Evolutionary conservation across 2,329 filamentous ascomycete species (phyloP).

Genomic region (Ophiosphaerella korrae): DNA sequence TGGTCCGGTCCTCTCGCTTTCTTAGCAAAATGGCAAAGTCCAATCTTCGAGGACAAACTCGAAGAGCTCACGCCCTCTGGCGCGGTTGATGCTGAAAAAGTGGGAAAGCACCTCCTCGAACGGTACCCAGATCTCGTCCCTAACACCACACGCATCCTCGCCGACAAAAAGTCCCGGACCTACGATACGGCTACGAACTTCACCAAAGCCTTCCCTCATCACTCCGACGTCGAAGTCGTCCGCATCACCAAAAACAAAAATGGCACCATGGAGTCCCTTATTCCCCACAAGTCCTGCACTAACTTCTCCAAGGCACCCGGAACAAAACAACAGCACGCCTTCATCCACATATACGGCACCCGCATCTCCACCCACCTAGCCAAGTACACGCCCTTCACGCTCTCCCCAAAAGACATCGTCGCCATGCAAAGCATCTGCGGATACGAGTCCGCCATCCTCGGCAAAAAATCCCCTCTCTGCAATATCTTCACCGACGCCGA

Average conservation of each 20-base stretch:
- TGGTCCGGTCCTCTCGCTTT: conserved; percentile 61
- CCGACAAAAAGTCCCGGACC: conserved; percentile 44
- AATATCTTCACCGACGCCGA: conserved; percentile 65
- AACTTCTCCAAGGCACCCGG: conserved; percentile 42
- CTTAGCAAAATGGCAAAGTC: conserved; percentile 61
- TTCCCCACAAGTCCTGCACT: conserved; percentile 42
- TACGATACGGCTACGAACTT: conserved; percentile 42
- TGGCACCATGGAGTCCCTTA: conserved; percentile 35
- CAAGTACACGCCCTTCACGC: conserved; percentile 57
- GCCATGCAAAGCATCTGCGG: conserved; percentile 69
- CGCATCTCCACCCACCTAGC: conserved; percentile 31
- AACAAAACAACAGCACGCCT: conserved; percentile 33
- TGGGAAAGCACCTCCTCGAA: conserved; percentile 64
- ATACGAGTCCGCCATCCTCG: conserved; percentile 67
- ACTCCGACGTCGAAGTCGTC: conserved; percentile 39
- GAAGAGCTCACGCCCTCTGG: conserved; percentile 36
- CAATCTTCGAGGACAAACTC: conserved; percentile 59
- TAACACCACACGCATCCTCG: conserved; percentile 35
- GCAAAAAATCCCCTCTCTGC: conserved; percentile 62
- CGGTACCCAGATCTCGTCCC: conserved; percentile 59
- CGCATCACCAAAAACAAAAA: conserved; percentile 37
- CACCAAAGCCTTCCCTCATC: conserved; percentile 35
- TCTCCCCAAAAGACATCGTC: conserved; percentile 64
- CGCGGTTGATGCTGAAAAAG: conserved; percentile 59
- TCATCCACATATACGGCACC: conserved; percentile 35